Evolutionary conservation across 768 basidiomycete genomes (phyloP).

Genomic region (Neoboletus brunneissimus): DNA sequence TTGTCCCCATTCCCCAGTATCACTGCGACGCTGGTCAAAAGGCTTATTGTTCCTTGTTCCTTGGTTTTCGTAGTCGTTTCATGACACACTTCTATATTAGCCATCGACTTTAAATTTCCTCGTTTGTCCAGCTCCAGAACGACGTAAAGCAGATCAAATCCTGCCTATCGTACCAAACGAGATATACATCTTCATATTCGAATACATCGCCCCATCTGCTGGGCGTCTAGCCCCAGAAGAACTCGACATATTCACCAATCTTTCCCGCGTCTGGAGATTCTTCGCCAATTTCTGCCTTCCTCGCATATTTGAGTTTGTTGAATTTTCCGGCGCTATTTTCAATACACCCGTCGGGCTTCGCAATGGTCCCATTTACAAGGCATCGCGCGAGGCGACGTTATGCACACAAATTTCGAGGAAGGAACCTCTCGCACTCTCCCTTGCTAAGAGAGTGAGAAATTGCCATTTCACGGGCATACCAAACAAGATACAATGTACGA

Average conservation of each 20-base stretch:
- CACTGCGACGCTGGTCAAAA: no score
- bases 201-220: constrained; percentile 25
- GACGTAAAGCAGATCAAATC: constrained; percentile 4
- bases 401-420: background rate
- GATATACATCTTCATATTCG: constrained; percentile 43
- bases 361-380: background rate
- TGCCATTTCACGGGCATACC: constrained; percentile 18
- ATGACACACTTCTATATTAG: background rate
- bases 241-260: constrained; percentile 11
- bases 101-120: background rate
- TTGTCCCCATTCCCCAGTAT: no score
- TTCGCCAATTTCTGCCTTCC: constrained; percentile 41
- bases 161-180: constrained; percentile 42
- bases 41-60: no score
- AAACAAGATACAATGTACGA: no score
- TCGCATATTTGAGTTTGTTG: constrained; percentile 38
- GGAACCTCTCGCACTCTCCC: constrained; percentile 21
- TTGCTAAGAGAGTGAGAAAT: constrained; percentile 31
- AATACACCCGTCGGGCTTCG: background rate
- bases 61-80: background rate
- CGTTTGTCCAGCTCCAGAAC: constrained; percentile 26
- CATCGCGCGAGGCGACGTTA: background rate
- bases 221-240: constrained; percentile 4
- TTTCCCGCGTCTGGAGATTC: constrained; percentile 43
- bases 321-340: constrained; percentile 19